These are phyloP conservation scores for Mixia osmundae DNA, from an alignment of 1,284 basidiomycete species.

Conservation along the genomic window DNA sequence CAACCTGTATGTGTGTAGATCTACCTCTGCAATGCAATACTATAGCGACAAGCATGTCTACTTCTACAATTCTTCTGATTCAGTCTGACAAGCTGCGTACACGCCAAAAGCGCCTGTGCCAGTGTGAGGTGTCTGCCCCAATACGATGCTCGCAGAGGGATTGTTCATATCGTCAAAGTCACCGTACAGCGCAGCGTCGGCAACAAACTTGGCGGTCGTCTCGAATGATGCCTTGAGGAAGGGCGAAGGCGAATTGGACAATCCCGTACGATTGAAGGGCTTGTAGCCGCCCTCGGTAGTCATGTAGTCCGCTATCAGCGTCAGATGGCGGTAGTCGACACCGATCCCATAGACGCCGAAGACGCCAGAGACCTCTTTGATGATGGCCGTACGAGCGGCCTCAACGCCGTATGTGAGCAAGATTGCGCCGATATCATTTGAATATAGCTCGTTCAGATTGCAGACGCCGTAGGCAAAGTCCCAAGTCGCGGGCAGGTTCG, in stretches of 20 bases:
- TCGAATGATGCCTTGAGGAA: constrained; percentile 93
- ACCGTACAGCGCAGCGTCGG: constrained; percentile 77
- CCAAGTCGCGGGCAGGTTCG: constrained; percentile 83
- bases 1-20: neutral
- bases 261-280: constrained; percentile 90
- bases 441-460: constrained; percentile 61
- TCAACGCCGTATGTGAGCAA: constrained; percentile 51
- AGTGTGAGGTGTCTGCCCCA: constrained; percentile 56
- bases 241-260: constrained; percentile 72
- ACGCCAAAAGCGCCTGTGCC: constrained; percentile 71
- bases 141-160: constrained; percentile 73
- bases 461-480: constrained; percentile 54
- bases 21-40: no score
- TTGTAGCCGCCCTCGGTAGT: constrained; percentile 93
- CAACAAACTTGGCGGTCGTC: constrained; percentile 85
- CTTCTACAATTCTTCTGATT: no score
- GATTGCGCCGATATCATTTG: constrained; percentile 88
- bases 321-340: constrained; percentile 81
- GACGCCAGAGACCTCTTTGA: constrained; percentile 61
- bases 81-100: no score
- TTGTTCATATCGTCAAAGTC: constrained; percentile 79
- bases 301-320: constrained; percentile 98
- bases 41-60: no score
- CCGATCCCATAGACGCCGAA: constrained; percentile 96
- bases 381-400: constrained; percentile 24